phyloP scores from a whole-genome alignment of 2,329 filamentous ascomycete species.

The Chrysosphaeria jannelii region DNA sequence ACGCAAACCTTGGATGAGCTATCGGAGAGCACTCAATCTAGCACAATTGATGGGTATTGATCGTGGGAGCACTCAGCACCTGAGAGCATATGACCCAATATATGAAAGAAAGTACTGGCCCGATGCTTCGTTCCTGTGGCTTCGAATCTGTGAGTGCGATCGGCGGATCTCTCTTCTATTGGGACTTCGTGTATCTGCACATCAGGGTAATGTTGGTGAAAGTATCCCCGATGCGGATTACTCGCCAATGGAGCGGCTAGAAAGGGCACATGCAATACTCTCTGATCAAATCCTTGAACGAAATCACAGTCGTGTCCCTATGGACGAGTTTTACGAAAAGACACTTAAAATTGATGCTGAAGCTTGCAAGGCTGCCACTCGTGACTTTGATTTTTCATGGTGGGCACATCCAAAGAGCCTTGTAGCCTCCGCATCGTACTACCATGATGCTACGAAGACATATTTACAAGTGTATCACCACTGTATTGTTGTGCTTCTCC shows the following conservation, averaged over 20 bases:
- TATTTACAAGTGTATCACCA: constrained; percentile 20
- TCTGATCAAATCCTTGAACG: constrained; percentile 16
- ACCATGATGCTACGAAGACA: constrained; percentile 9
- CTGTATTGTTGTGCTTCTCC: constrained; percentile 18
- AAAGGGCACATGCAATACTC: constrained; percentile 14
- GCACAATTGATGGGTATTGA: constrained; percentile 20
- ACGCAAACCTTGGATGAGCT: constrained; percentile 20
- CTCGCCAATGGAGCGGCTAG: constrained; percentile 13
- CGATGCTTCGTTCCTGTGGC: constrained; percentile 13
- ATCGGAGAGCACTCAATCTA: constrained; percentile 17
- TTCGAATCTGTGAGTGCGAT: constrained; percentile 17
- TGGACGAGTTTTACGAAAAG: constrained; percentile 11
- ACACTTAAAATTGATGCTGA: constrained; percentile 17
- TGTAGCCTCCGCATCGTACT: constrained; percentile 4
- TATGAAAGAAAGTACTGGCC: constrained; percentile 8
- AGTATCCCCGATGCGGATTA: constrained; percentile 6
- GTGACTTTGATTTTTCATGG: constrained; percentile 15
- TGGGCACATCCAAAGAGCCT: constrained; percentile 13
- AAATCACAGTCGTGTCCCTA: constrained; percentile 13
- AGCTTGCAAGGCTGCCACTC: constrained; percentile 11
- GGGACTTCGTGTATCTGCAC: constrained; percentile 17
- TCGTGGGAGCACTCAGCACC: constrained; percentile 8
- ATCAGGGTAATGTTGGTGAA: constrained; percentile 13
- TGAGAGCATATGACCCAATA: constrained; percentile 12
- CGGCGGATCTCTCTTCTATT: constrained; percentile 20